These are phyloP conservation scores for Hemisphaericaspora xylofermentans DNA, from an alignment of 1,139 yeast species.

Conservation along the genomic window DNA sequence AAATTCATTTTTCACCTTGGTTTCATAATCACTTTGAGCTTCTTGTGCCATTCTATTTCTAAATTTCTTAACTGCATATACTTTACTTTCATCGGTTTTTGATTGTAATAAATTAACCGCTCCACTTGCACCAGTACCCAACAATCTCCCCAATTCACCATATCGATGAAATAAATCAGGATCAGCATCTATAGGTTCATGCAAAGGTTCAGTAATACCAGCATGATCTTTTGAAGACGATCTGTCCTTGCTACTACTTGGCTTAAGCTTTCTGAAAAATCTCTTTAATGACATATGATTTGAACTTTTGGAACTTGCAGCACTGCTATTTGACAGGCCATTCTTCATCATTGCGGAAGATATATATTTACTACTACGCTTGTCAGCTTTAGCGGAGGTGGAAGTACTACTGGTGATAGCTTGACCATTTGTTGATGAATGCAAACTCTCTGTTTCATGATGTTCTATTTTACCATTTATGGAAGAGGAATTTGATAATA, in stretches of 20 bases:
- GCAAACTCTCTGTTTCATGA: too few relatives aligned
- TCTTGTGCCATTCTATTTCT: constrained; percentile 54
- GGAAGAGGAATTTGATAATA: constrained; percentile 1
- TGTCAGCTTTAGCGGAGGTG: not conserved
- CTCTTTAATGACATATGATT: constrained; percentile 36
- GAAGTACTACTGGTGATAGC: not conserved
- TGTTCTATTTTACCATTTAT: constrained; percentile 1
- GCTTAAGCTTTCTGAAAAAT: constrained; percentile 40
- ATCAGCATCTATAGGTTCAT: constrained; percentile 17
- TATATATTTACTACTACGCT: not conserved
- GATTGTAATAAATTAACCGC: constrained; percentile 61
- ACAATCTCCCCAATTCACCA: constrained; percentile 54
- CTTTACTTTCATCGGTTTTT: constrained; percentile 40
- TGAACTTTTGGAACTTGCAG: not conserved
- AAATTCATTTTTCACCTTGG: constrained; percentile 66
- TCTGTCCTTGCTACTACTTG: constrained; percentile 13
- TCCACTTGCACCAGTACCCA: constrained; percentile 81
- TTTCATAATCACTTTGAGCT: constrained; percentile 53
- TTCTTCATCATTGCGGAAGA: constrained; percentile 6
- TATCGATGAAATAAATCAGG: constrained; percentile 44
- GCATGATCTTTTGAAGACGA: not conserved
- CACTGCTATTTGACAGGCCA: constrained; percentile 12
- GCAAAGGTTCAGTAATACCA: constrained; percentile 5
- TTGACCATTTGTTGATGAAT: not conserved
- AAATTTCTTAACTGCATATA: constrained; percentile 72